Evolutionary conservation across 352 stramenopile species (phyloP).

Genomic region (Globisporangium abappressorium): DNA sequence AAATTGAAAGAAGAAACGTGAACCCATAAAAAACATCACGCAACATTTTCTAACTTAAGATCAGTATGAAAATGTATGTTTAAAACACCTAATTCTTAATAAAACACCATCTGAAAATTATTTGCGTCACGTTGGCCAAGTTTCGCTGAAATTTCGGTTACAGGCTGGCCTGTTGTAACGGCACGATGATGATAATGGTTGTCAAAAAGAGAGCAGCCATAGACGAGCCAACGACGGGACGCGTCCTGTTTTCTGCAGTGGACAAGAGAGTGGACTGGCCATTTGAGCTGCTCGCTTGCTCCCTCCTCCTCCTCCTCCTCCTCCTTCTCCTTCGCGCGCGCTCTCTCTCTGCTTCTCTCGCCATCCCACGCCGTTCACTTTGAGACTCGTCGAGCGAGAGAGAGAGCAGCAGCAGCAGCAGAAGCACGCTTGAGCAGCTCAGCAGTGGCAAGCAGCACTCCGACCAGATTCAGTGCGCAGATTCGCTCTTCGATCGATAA

Average conservation of each 20-base stretch:
- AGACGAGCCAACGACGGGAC: not conserved
- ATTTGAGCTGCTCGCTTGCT: not conserved
- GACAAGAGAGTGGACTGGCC: not conserved
- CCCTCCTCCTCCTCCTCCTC: not conserved
- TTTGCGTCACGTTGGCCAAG: not conserved
- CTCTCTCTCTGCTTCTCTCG: not conserved
- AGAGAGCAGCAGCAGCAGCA: not conserved
- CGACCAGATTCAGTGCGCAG: not conserved
- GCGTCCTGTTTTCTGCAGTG: slow-evolving; percentile 1
- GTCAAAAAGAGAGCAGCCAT: not conserved
- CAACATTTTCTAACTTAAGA: not conserved
- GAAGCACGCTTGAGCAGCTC: not conserved
- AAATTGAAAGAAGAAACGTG: not conserved
- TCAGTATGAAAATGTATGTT: not conserved
- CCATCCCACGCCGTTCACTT: not conserved
- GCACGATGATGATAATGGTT: not conserved
- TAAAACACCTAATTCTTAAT: not conserved
- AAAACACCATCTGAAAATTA: not conserved
- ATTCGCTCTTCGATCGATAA: not conserved
- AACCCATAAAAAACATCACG: not conserved
- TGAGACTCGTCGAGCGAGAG: slow-evolving; percentile 1
- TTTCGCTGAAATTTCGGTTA: not conserved
- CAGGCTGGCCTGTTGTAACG: not conserved
- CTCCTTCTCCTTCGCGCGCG: not conserved
- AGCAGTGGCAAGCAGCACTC: not conserved